phyloP scores from a whole-genome alignment of 31 red algal genomes.

The Endocladia muricata region DNA sequence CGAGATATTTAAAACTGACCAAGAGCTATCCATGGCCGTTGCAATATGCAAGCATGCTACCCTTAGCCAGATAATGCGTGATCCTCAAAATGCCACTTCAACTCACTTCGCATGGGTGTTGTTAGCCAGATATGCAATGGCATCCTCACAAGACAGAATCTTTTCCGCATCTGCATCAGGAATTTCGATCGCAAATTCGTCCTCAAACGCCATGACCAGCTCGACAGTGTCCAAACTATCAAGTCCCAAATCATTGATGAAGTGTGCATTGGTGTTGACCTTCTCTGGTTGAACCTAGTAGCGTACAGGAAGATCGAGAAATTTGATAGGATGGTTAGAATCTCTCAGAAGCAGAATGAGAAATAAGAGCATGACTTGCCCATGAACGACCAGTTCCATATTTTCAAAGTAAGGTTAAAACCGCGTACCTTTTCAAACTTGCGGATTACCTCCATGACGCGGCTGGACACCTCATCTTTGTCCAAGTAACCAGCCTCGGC shows the following conservation, averaged over 20 bases:
- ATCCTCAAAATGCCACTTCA: too few relatives aligned
- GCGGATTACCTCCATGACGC: conserved; percentile 85
- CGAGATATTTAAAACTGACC: too few relatives aligned
- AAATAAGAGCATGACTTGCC: too few relatives aligned
- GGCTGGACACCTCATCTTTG: conserved; percentile 59
- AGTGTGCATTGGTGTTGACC: conserved; percentile 73
- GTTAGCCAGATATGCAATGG: conserved; percentile 74
- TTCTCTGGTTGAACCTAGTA: conserved; percentile 85
- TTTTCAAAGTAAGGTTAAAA: background rate
- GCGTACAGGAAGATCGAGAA: background rate
- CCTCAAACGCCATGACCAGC: conserved; percentile 97
- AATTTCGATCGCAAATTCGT: conserved; percentile 97
- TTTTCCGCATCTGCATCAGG: conserved; percentile 96
- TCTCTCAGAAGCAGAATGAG: too few relatives aligned
- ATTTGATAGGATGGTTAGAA: background rate
- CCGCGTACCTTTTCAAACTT: conserved; percentile 96
- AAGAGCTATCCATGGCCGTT: too few relatives aligned
- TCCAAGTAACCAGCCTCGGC: conserved; percentile 70
- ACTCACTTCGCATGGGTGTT: conserved; percentile 82
- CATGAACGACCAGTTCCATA: background rate
- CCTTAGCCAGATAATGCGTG: too few relatives aligned
- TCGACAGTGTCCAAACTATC: conserved; percentile 96
- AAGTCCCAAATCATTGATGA: conserved; percentile 87
- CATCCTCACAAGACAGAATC: conserved; percentile 82
- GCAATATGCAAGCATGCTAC: too few relatives aligned